phyloP scores from a whole-genome alignment of 768 basidiomycete species.

The Suillus americanus region DNA sequence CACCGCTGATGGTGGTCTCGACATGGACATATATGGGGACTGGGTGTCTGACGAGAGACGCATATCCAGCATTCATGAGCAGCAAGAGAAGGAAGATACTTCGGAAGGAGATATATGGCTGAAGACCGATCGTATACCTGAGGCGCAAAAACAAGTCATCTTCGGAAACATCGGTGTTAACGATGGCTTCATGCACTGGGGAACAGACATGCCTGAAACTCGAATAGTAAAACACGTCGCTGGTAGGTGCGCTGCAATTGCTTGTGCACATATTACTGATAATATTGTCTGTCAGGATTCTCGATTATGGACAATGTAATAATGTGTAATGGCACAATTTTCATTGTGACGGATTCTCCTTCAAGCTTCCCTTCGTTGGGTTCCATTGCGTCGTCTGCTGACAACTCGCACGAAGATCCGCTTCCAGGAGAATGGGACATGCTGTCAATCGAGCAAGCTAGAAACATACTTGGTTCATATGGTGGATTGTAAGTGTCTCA shows the following conservation, averaged over 20 bases:
- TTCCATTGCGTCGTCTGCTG: constrained; percentile 45
- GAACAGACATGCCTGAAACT: constrained; percentile 52
- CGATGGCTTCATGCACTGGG: constrained; percentile 59
- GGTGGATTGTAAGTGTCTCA: constrained; percentile 49
- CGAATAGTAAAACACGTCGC: constrained; percentile 62
- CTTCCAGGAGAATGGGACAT: constrained; percentile 59
- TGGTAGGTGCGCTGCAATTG: constrained; percentile 41
- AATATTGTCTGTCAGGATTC: constrained; percentile 53
- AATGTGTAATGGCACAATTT: constrained; percentile 69
- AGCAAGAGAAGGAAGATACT: constrained; percentile 32
- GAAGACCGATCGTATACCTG: constrained; percentile 33
- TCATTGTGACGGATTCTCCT: constrained; percentile 69
- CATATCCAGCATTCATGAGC: constrained; percentile 54
- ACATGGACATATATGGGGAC: constrained; percentile 63
- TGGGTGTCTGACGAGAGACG: constrained; percentile 67
- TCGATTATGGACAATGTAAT: constrained; percentile 84
- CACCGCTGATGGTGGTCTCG: constrained; percentile 50
- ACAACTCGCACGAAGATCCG: constrained; percentile 36
- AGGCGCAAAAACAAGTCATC: constrained; percentile 19
- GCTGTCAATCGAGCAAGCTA: constrained; percentile 52
- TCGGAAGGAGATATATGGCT: constrained; percentile 45
- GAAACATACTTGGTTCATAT: constrained; percentile 45
- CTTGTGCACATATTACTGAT: neutral
- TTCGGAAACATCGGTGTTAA: constrained; percentile 38
- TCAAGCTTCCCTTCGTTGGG: constrained; percentile 56